Evolutionary conservation across 106 monocot species (phyloP).

Genomic region (Apostasia shenzhenica): DNA sequence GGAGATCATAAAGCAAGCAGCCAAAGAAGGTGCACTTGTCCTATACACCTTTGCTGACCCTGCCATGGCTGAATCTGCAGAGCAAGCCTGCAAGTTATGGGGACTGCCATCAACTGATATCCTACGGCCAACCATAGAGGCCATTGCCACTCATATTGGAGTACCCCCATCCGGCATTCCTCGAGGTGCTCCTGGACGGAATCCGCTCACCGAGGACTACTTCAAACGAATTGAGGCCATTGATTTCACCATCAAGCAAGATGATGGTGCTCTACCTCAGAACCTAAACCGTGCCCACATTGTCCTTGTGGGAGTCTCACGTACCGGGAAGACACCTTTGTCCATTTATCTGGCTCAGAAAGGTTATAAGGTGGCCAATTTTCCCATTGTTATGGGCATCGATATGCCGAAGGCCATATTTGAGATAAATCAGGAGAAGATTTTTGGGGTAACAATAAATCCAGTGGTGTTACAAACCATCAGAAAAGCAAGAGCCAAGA

Average conservation of each 20-base stretch:
- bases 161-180: slow-evolving; percentile 84
- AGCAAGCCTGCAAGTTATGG: slow-evolving; percentile 72
- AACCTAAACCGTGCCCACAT: slow-evolving; percentile 60
- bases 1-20: slow-evolving; percentile 84
- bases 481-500: slow-evolving; percentile 74
- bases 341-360: slow-evolving; percentile 90
- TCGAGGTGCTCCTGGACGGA: slow-evolving; percentile 47
- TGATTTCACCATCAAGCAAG: slow-evolving; percentile 94
- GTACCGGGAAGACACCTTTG: slow-evolving; percentile 87
- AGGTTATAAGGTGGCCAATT: slow-evolving; percentile 90
- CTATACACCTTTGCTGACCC: slow-evolving; percentile 83
- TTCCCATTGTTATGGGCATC: slow-evolving; percentile 79
- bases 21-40: slow-evolving; percentile 68
- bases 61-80: slow-evolving; percentile 57
- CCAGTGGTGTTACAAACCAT: slow-evolving; percentile 68
- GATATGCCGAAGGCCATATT: slow-evolving; percentile 62
- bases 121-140: slow-evolving; percentile 69
- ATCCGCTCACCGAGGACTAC: slow-evolving; percentile 59
- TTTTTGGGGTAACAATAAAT: slow-evolving; percentile 78
- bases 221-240: slow-evolving; percentile 84
- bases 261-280: slow-evolving; percentile 73
- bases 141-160: slow-evolving; percentile 78
- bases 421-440: slow-evolving; percentile 67
- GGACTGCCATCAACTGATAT: slow-evolving; percentile 60
- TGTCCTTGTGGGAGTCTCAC: slow-evolving; percentile 77